Evolutionary conservation across 2,329 filamentous ascomycete species (phyloP).

Genomic region (Phymatotrichopsis omnivora): DNA sequence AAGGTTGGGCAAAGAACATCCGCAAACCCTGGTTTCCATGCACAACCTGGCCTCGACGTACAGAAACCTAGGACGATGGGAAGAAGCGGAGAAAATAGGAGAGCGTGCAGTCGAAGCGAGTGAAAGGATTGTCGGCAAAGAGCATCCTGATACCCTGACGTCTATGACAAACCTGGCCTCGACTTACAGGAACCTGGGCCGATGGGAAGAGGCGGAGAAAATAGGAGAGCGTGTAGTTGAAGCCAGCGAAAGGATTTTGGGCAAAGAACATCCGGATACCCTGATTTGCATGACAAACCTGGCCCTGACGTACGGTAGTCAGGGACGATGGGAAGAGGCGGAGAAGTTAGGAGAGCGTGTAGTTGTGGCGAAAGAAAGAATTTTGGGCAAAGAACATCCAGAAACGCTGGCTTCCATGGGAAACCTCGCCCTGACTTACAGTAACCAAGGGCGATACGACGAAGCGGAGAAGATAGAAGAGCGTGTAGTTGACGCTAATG

Average conservation of each 20-base stretch:
- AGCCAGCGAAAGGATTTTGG: neutral
- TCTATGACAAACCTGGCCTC: conserved; percentile 4
- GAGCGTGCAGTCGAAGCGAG: no score
- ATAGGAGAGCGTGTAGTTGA: neutral
- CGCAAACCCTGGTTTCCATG: conserved; percentile 27
- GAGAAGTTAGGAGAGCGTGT: neutral
- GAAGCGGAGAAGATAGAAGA: no score
- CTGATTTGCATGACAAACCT: neutral
- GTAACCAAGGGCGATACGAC: no score
- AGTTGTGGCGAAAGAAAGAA: no score
- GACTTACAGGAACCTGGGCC: neutral
- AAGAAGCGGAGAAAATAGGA: conserved; percentile 6
- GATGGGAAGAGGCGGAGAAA: conserved; percentile 2
- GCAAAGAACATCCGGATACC: conserved; percentile 7
- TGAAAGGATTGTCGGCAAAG: neutral
- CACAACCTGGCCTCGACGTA: conserved; percentile 3
- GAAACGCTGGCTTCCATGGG: no score
- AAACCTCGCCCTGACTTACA: no score
- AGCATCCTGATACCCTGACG: conserved; percentile 11
- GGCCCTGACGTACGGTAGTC: neutral
- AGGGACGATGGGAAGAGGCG: neutral
- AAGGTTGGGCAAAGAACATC: conserved; percentile 5
- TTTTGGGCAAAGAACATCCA: no score
- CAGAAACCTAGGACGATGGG: neutral
- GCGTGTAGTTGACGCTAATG: no score